Evolutionary conservation across 345 rosid species (phyloP).

Genomic region (Salix arbutifolia): DNA sequence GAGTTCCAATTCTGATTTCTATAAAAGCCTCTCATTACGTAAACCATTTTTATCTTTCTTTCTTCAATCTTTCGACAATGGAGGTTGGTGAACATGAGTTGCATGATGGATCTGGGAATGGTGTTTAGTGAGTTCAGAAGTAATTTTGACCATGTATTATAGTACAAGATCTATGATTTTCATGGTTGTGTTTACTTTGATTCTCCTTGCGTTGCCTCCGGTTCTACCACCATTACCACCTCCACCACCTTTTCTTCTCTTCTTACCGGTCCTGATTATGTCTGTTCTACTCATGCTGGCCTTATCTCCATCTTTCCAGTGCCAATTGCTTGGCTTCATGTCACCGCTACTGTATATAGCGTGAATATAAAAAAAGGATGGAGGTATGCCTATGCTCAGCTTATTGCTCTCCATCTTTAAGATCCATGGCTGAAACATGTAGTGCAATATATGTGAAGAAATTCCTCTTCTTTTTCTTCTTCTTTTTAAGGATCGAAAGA

Average conservation of each 20-base stretch:
- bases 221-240: constrained; percentile 12
- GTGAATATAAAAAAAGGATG: background rate
- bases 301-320: background rate
- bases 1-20: background rate
- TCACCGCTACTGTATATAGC: background rate
- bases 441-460: no score
- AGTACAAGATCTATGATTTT: background rate
- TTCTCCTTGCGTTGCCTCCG: constrained; percentile 4
- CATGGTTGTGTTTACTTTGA: background rate
- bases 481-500: background rate
- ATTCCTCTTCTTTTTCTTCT: no score
- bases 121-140: background rate
- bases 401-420: background rate
- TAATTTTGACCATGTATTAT: background rate
- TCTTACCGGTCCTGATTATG: background rate
- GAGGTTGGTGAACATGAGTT: background rate
- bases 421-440: background rate
- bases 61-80: background rate
- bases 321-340: background rate
- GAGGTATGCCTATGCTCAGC: background rate
- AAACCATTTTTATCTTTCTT: background rate
- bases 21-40: background rate
- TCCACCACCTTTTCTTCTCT: constrained; percentile 1
- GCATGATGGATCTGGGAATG: background rate
- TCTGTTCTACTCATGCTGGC: background rate